phyloP scores from a whole-genome alignment of 78 protist genomes.

The Pigoraptor vietnamica region DNA sequence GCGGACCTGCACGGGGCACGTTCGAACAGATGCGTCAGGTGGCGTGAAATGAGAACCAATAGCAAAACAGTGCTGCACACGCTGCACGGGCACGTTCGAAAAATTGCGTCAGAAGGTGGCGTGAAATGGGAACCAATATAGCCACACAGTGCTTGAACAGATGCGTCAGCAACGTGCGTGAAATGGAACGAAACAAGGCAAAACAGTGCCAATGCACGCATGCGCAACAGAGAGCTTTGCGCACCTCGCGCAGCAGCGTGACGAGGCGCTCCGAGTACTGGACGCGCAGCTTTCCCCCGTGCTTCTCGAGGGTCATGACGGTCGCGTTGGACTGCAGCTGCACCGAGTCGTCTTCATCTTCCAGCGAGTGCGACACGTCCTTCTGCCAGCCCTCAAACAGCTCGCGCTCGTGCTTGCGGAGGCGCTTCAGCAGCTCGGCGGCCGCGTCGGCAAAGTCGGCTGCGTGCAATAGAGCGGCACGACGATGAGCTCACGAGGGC shows the following conservation, averaged over 20 bases:
- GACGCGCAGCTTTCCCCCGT: conserved; percentile 52
- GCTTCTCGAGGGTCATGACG: conserved; percentile 26
- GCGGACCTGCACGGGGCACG: conserved; percentile 14
- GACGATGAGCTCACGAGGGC: neutral
- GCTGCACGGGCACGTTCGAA: too few relatives aligned
- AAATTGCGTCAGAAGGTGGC: too few relatives aligned
- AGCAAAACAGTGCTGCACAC: too few relatives aligned
- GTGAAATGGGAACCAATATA: neutral
- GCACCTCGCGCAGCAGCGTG: conserved; percentile 55
- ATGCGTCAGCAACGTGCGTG: too few relatives aligned
- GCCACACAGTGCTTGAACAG: too few relatives aligned
- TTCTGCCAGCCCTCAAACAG: conserved; percentile 8
- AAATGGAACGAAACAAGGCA: too few relatives aligned
- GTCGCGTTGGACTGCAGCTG: conserved; percentile 17
- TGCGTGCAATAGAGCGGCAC: neutral
- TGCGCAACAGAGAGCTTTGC: neutral
- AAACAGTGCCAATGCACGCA: too few relatives aligned
- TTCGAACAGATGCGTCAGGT: neutral
- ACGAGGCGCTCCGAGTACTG: conserved; percentile 63
- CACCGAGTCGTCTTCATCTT: neutral
- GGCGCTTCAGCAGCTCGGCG: neutral
- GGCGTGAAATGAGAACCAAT: neutral
- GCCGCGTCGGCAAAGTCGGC: neutral
- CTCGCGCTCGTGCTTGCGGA: conserved; percentile 17
- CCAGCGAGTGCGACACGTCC: neutral